Conservation (phyloP, 129 eudicot species). For the Escallonia herrerae region DNA sequence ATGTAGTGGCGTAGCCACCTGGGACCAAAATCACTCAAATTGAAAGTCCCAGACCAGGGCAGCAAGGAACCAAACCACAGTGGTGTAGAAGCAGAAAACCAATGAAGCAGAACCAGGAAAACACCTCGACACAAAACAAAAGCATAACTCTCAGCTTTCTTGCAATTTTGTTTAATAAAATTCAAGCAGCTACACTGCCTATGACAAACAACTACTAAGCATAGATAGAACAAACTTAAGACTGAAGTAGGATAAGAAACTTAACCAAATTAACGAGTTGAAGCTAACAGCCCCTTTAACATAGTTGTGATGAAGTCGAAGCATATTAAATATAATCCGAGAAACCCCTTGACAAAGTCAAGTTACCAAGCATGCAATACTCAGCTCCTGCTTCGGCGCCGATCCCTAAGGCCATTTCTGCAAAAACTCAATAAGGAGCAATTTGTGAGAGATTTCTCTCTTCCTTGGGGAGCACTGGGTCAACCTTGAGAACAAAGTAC, state of each 20-base stretch:
- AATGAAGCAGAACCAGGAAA: conserved; percentile 78
- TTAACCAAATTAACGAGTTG: conserved; percentile 55
- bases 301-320: conserved; percentile 59
- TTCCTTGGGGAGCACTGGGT: too few species aligned
- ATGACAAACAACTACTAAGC: conserved; percentile 5
- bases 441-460: not conserved
- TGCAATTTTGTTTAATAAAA: not conserved
- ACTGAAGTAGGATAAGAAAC: conserved; percentile 59
- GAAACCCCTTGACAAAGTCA: conserved; percentile 13
- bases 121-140: conserved; percentile 95
- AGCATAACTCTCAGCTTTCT: conserved; percentile 36
- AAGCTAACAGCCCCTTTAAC: conserved; percentile 43
- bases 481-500: too few species aligned
- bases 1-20: conserved; percentile 27
- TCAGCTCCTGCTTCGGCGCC: conserved; percentile 99
- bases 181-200: conserved; percentile 14
- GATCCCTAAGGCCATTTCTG: conserved; percentile 82
- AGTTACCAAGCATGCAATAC: conserved; percentile 6
- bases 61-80: conserved; percentile 46
- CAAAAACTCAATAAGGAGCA: conserved; percentile 2
- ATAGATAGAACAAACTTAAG: conserved; percentile 22
- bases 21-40: conserved; percentile 69
- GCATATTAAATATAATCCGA: conserved; percentile 29
- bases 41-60: conserved; percentile 61
- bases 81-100: conserved; percentile 79